Conservation (phyloP, 305 asterid genomes). For the Solanum hybrid region DNA sequence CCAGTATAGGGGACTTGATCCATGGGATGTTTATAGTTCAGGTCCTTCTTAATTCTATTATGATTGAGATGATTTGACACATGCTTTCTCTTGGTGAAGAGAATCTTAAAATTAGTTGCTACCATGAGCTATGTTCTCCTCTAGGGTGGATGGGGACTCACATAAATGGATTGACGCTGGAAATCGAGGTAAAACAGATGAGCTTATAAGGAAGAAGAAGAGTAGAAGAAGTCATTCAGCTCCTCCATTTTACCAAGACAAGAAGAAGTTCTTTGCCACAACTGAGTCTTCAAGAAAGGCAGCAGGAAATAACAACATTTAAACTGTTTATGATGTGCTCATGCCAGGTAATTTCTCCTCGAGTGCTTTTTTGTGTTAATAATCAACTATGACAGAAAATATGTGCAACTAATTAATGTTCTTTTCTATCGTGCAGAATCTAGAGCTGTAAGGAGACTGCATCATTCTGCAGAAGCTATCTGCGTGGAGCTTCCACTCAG, state of each 20-base stretch:
- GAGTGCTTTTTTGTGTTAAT: too few relatives aligned
- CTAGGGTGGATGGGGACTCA: background rate
- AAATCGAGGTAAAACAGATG: background rate
- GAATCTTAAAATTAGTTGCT: background rate
- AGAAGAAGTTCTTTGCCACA: too few relatives aligned
- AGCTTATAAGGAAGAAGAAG: background rate
- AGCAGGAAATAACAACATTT: too few relatives aligned
- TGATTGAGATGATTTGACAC: background rate
- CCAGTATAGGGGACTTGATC: background rate
- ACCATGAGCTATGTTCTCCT: background rate
- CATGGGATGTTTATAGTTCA: background rate
- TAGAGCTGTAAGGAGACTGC: slow-evolving; percentile 17
- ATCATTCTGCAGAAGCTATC: slow-evolving; percentile 3
- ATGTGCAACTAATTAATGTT: slow-evolving; percentile 4
- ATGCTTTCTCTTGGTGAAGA: background rate
- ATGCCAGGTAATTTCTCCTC: too few relatives aligned
- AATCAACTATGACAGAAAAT: background rate
- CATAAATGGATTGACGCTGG: background rate
- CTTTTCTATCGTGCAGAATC: slow-evolving; percentile 29
- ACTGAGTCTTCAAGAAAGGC: too few relatives aligned
- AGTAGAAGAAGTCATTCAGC: background rate
- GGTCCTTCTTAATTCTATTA: background rate
- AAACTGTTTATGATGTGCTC: too few relatives aligned
- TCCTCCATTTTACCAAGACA: background rate
- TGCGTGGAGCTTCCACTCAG: slow-evolving; percentile 18